These are phyloP conservation scores for Lactifluus echinatus DNA, from an alignment of 768 basidiomycete genomes.

Conservation along the genomic window DNA sequence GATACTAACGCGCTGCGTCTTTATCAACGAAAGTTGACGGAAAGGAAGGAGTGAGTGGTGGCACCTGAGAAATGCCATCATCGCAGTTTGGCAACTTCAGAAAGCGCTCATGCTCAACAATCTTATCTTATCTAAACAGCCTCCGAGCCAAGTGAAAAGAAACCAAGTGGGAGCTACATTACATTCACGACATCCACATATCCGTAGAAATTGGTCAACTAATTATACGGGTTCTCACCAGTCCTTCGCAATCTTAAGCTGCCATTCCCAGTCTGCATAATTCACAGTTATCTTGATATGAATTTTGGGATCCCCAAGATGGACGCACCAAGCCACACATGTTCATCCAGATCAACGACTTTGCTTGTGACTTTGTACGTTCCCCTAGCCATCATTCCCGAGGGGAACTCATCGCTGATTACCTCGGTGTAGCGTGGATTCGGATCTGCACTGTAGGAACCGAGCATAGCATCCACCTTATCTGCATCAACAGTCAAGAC, in stretches of 20 bases:
- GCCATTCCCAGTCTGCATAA: conserved; percentile 71
- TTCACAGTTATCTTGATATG: background rate
- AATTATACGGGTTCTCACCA: conserved; percentile 44
- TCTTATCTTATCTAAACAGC: conserved; percentile 14
- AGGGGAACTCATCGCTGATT: conserved; percentile 54
- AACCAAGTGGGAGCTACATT: conserved; percentile 7
- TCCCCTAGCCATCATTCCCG: conserved; percentile 79
- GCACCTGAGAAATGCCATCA: background rate
- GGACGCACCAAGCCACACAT: conserved; percentile 64
- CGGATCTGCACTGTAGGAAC: conserved; percentile 78
- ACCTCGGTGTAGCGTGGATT: conserved; percentile 70
- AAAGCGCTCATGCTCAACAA: background rate
- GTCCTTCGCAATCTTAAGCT: conserved; percentile 86
- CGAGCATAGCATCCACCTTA: conserved; percentile 89
- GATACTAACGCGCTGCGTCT: background rate
- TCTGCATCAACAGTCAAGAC: conserved; percentile 33
- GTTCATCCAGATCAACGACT: conserved; percentile 81
- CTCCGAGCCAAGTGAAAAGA: no score
- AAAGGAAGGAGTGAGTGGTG: background rate
- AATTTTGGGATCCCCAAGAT: background rate
- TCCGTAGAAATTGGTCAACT: conserved; percentile 21
- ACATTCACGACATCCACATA: conserved; percentile 15
- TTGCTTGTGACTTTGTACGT: conserved; percentile 71
- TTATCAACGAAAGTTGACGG: background rate
- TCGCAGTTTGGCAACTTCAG: background rate